Percentiles rank a stretch among this genome's conserved stretches.
These are phyloP conservation scores for Fusarium xylarioides DNA, from an alignment of 2,329 filamentous ascomycete species.

Conservation along the genomic window DNA sequence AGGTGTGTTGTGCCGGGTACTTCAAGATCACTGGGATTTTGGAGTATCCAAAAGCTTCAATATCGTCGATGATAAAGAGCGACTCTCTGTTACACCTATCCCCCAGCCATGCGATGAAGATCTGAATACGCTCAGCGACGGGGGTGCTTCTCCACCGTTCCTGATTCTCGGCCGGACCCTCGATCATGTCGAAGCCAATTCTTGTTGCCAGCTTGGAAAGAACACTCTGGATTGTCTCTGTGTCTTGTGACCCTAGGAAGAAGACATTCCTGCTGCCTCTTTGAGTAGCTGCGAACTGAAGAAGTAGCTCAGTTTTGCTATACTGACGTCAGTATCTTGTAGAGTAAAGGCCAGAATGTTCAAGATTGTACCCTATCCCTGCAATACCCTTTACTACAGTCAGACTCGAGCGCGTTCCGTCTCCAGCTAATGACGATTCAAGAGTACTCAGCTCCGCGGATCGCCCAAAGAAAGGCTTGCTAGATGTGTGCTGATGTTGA, in stretches of 20 bases:
- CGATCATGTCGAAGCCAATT: neutral
- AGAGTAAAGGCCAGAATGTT: accelerated
- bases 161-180: accelerated
- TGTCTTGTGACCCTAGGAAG: accelerated
- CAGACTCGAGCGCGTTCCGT: accelerated
- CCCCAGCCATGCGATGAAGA: accelerated
- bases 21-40: accelerated
- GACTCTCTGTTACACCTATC: accelerated
- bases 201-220: neutral
- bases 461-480: accelerated
- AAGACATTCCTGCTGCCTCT: neutral
- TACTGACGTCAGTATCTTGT: accelerated
- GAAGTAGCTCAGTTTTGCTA: neutral
- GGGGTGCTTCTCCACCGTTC: neutral
- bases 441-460: neutral
- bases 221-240: accelerated
- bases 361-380: neutral
- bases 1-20: neutral
- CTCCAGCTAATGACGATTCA: accelerated
- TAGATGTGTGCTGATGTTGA: neutral
- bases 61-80: neutral
- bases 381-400: neutral
- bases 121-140: accelerated
- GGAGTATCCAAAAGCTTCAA: neutral
- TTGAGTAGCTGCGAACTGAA: neutral